Percentiles rank a stretch among this genome's conserved stretches.
phyloP scores from a whole-genome alignment of 192 early-diverging fungal species.

The Linnemannia exigua region DNA sequence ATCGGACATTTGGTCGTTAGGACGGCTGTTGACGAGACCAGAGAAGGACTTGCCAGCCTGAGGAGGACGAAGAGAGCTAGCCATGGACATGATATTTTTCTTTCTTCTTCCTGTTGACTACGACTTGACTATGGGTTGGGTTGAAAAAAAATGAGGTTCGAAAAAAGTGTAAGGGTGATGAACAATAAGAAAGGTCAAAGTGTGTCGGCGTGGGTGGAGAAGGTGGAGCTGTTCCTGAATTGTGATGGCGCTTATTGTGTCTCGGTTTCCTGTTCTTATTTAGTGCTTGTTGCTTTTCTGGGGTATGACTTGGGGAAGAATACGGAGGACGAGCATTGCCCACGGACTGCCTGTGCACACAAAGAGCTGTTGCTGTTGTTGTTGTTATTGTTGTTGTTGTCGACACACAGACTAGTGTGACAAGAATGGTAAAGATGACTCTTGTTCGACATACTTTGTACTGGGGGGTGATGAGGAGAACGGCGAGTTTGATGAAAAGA shows the following conservation, averaged over 20 bases:
- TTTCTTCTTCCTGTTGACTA: conserved; percentile 10
- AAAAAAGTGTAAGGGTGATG: neutral
- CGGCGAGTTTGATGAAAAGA: neutral
- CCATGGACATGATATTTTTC: conserved; percentile 52
- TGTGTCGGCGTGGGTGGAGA: neutral
- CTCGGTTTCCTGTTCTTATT: neutral
- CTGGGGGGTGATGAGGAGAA: neutral
- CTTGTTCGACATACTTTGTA: neutral
- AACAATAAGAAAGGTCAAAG: neutral
- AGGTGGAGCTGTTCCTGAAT: neutral
- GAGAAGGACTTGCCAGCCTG: conserved; percentile 50
- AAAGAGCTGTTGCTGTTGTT: neutral
- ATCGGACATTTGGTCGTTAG: conserved; percentile 58
- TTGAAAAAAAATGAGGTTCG: neutral
- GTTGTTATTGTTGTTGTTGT: neutral
- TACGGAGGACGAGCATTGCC: neutral
- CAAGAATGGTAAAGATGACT: neutral
- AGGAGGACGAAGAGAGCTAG: conserved; percentile 56
- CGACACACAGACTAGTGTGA: neutral
- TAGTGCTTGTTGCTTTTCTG: neutral
- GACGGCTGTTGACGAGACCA: conserved; percentile 43
- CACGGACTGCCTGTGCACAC: neutral
- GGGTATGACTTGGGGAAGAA: no score
- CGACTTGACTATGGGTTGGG: neutral
- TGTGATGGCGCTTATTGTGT: neutral